Evolutionary conservation across 1,284 basidiomycete genomes (phyloP).

Genomic region (Trametes hirsuta): DNA sequence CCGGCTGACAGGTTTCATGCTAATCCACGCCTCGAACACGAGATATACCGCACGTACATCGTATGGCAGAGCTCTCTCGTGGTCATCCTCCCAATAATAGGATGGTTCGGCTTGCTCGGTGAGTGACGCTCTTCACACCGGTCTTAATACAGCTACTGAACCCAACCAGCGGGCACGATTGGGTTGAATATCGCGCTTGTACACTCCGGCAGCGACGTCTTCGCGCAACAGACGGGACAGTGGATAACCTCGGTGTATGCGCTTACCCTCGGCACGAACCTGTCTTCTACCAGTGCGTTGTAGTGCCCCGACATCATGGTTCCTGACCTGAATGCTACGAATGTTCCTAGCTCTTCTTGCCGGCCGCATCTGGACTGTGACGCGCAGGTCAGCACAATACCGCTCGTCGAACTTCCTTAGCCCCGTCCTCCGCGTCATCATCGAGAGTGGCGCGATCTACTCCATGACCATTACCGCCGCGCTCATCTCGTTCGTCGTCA

Average conservation of each 20-base stretch:
- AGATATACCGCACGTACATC: conserved; percentile 37
- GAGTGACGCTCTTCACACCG: neutral
- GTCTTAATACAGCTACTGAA: too few relatives aligned
- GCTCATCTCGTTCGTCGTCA: conserved; percentile 36
- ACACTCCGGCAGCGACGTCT: conserved; percentile 25
- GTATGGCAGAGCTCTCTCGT: conserved; percentile 31
- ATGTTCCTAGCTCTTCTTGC: conserved; percentile 29
- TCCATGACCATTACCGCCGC: conserved; percentile 37
- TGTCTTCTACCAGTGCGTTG: conserved; percentile 35
- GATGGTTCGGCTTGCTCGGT: conserved; percentile 31
- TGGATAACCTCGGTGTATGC: conserved; percentile 39
- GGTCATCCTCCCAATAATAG: conserved; percentile 28
- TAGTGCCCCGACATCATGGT: conserved; percentile 1
- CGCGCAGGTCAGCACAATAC: conserved; percentile 25
- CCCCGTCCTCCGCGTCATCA: conserved; percentile 34
- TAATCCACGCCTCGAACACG: too few relatives aligned
- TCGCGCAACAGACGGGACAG: conserved; percentile 25
- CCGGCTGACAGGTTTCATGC: neutral
- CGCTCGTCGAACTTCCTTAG: conserved; percentile 24
- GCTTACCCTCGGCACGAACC: conserved; percentile 35
- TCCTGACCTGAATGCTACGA: neutral
- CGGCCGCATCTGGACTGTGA: conserved; percentile 33
- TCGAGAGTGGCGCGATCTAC: conserved; percentile 40
- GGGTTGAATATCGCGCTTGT: conserved; percentile 21
- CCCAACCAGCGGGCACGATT: conserved; percentile 10